Base-by-base conservation (phyloP, 129 eudicot genomes). In the Flaveria ramosissima region DNA sequence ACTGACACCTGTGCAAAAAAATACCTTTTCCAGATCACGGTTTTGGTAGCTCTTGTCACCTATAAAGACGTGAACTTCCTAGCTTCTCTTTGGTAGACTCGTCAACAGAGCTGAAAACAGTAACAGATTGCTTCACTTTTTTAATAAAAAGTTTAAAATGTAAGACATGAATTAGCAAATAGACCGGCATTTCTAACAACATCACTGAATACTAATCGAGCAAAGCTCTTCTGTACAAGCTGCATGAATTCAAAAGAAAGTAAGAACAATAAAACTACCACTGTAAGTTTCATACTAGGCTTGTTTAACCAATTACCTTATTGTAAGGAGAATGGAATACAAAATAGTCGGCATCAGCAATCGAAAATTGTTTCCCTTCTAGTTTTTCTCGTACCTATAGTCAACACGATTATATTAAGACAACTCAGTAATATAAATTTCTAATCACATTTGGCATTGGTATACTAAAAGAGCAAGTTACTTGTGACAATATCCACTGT, bases 181-280 rank as follows among this genome's bases (percentile, higher is more conserved):
- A 65, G 57, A 93, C 98, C 97, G 73, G 92, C 97, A 80, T 81
- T 80, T 86, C 97, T 89, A 72, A 63, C 67, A 75, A 89, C 89
- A 66, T 94, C 98, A 70, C 85, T 85, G 81, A 83, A 94, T 73
- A 86, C 52, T 81, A 94, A 81, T 27, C 98, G 83, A 74, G 98
- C 89, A 82, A 91, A 91, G 82, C 98, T 94, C 92, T 94, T 94
- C 85, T 94, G 98, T 79, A 94, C 98, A 84, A 94, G 97, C 98
- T 94, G 97, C 92, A 89, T 30, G 68, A 73, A 78, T 77, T 52
- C 63, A 73, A 73, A 39, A 64, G 72, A 77, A 78, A 75, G 59
- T 57, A 24, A n/a, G 43, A 71, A 21, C 10, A 24, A 7, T 4
- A 10, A 7, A 71, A 19, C 3, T 15, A 19, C 14, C 10, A 41